Evolutionary conservation across 371 early-diverging fungal genomes (phyloP).

Genomic region (Mucor circinelloides): DNA sequence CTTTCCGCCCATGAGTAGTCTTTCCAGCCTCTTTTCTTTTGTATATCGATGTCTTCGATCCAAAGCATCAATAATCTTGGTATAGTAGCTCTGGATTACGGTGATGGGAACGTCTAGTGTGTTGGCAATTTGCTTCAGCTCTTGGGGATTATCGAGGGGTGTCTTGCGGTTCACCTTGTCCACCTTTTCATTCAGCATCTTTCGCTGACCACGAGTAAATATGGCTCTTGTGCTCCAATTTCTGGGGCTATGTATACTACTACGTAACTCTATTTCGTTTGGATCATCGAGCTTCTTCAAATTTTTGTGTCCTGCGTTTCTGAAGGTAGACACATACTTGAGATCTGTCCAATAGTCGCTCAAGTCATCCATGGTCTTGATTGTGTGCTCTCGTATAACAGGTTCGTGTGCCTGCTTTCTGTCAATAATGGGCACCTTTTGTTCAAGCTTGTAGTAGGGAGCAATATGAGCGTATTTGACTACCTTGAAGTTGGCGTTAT

Average conservation of each 20-base stretch:
- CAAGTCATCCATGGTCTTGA: constrained; percentile 22
- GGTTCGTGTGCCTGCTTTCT: constrained; percentile 6
- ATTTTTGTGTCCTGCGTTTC: background rate
- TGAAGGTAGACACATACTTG: constrained; percentile 25
- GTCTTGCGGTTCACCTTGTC: constrained; percentile 8
- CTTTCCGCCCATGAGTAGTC: background rate
- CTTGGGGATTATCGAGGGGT: background rate
- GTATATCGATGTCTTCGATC: background rate
- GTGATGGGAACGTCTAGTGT: background rate
- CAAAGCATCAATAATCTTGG: constrained; percentile 1
- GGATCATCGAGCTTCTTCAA: background rate
- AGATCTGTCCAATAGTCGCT: constrained; percentile 44
- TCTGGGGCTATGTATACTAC: background rate
- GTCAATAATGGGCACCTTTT: constrained; percentile 8
- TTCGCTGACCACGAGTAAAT: constrained; percentile 4
- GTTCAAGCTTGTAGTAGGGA: constrained; percentile 6
- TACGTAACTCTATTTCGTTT: background rate
- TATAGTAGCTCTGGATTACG: constrained; percentile 3
- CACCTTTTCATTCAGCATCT: constrained; percentile 14
- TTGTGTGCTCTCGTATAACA: constrained; percentile 16
- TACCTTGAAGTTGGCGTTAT: background rate
- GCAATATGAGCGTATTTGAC: background rate
- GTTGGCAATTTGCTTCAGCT: background rate
- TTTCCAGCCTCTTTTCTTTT: background rate
- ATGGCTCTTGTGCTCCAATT: constrained; percentile 3